These are phyloP conservation scores for Lolium multiflorum DNA, from an alignment of 176 grass and related monocot species.

Conservation along the genomic window DNA sequence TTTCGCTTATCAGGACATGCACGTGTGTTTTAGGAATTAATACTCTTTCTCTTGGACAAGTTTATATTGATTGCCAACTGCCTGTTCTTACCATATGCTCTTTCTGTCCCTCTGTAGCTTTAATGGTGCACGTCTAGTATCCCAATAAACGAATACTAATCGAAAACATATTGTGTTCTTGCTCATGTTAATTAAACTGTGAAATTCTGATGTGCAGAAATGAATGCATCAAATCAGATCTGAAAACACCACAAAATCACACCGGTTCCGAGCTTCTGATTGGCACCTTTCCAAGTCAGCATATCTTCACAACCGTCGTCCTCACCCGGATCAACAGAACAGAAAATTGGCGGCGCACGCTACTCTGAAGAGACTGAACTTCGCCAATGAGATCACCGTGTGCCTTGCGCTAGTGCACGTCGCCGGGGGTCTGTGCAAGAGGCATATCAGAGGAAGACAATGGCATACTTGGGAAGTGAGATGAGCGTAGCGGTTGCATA, in stretches of 20 bases:
- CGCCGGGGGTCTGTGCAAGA: background rate
- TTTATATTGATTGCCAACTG: background rate
- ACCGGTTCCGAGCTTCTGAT: background rate
- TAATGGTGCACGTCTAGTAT: background rate
- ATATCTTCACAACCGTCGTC: slow-evolving; percentile 4
- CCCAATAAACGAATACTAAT: background rate
- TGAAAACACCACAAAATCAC: background rate
- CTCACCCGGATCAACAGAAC: slow-evolving; percentile 4
- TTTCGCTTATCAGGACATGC: too few relatives aligned
- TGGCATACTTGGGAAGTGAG: slow-evolving; percentile 21
- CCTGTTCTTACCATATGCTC: background rate
- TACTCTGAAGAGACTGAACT: slow-evolving; percentile 29
- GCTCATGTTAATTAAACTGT: background rate
- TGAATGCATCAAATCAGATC: background rate
- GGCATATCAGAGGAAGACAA: slow-evolving; percentile 32
- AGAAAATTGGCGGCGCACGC: slow-evolving; percentile 31
- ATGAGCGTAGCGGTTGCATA: slow-evolving; percentile 22
- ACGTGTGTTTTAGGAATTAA: too few relatives aligned
- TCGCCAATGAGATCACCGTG: slow-evolving; percentile 37
- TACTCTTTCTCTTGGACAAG: too few relatives aligned
- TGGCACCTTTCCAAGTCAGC: background rate
- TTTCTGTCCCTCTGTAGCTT: background rate
- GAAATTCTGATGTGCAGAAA: background rate
- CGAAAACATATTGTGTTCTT: too few relatives aligned
- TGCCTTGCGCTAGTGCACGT: background rate